Evolutionary conservation across 2,329 filamentous ascomycete species (phyloP).

Genomic region (Aspergillus awamori): DNA sequence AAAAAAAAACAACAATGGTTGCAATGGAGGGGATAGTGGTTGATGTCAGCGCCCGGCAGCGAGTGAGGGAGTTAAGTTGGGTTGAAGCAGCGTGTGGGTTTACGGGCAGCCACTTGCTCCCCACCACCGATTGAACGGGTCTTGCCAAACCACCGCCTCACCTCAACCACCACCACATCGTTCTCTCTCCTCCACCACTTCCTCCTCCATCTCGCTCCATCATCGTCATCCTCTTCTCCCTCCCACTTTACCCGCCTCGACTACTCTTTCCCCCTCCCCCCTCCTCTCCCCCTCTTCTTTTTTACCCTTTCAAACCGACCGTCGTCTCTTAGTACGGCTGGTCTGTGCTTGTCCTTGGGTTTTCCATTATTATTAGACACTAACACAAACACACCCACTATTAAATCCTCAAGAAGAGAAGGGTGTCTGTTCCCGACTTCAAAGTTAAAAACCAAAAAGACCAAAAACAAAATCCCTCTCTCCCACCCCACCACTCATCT

Average conservation of each 20-base stretch:
- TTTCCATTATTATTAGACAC: constrained; percentile 16
- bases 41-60: constrained; percentile 25
- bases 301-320: constrained; percentile 16
- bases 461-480: constrained; percentile 16
- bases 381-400: constrained; percentile 8
- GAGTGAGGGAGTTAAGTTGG: constrained; percentile 4
- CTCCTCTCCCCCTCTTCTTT: constrained; percentile 14
- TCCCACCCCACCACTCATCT: constrained; percentile 12
- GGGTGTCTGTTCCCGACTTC: constrained; percentile 2
- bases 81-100: constrained; percentile 17
- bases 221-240: constrained; percentile 17
- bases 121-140: constrained; percentile 21
- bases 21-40: constrained; percentile 14
- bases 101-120: constrained; percentile 23
- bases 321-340: constrained; percentile 15
- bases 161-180: constrained; percentile 16
- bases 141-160: constrained; percentile 26
- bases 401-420: constrained; percentile 16
- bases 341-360: constrained; percentile 21
- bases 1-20: background rate
- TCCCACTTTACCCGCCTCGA: constrained; percentile 13
- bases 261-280: constrained; percentile 4
- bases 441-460: constrained; percentile 7
- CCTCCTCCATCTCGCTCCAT: constrained; percentile 15
- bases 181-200: background rate